Evolutionary conservation across 2,329 filamentous ascomycete species (phyloP).

Genomic region (Esteya vermicola): DNA sequence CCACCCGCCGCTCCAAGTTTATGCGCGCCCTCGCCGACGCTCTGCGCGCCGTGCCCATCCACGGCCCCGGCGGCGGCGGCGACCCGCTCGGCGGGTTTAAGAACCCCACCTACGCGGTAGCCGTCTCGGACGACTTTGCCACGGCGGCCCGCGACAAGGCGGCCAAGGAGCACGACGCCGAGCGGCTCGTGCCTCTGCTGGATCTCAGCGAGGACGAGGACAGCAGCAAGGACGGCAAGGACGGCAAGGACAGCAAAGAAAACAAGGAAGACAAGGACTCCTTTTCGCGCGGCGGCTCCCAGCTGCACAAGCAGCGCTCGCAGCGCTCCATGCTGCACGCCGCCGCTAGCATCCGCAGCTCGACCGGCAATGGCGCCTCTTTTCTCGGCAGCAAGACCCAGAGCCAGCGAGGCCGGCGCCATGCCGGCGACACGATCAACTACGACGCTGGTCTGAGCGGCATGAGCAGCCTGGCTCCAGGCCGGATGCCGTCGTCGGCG

Average conservation of each 20-base stretch:
- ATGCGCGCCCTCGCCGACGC: constrained; percentile 86
- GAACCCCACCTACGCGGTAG: constrained; percentile 71
- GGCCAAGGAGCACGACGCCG: constrained; percentile 44
- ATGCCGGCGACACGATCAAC: too few species aligned
- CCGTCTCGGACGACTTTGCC: constrained; percentile 57
- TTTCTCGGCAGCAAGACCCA: constrained; percentile 19
- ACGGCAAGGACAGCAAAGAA: constrained; percentile 23
- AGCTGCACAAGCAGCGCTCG: background rate
- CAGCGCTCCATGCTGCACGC: constrained; percentile 7
- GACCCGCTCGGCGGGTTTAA: constrained; percentile 48
- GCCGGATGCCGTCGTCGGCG: constrained; percentile 11
- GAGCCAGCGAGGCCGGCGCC: constrained; percentile 34
- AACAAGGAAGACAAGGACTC: constrained; percentile 23
- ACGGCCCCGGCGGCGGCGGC: constrained; percentile 60
- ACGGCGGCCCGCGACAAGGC: constrained; percentile 45
- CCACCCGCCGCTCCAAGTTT: constrained; percentile 79
- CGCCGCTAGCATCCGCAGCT: background rate
- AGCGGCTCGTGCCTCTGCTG: constrained; percentile 46
- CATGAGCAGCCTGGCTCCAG: too few species aligned
- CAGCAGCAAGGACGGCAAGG: constrained; percentile 13
- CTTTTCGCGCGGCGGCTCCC: constrained; percentile 8
- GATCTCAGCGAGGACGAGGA: background rate
- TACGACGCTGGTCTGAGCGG: constrained; percentile 21
- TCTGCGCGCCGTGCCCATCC: constrained; percentile 75
- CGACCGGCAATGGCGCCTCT: too few species aligned